Percentiles rank a stretch among this genome's conserved stretches.
Conservation (phyloP, 805 yeast genomes). For the Saccharomycopsis lassenensis region DNA sequence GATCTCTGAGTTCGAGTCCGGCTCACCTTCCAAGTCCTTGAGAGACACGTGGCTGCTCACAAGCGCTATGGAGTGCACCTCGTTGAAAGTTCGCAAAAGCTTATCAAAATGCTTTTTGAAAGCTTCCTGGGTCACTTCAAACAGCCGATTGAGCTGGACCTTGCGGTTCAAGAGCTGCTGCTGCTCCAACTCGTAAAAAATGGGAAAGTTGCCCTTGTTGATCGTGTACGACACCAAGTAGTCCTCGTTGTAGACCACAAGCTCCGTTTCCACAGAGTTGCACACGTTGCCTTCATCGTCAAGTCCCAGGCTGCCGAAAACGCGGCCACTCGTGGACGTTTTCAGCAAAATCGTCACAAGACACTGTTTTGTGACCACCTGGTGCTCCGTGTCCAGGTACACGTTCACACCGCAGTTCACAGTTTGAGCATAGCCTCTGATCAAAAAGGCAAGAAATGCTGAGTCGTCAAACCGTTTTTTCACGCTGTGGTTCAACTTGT, state of each 20-base stretch:
- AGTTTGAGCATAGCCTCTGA: conserved; percentile 89
- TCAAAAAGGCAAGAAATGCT: conserved; percentile 68
- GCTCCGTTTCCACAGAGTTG: conserved; percentile 83
- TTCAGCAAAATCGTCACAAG: conserved; percentile 73
- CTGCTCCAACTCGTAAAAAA: conserved; percentile 87
- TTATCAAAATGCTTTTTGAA: conserved; percentile 73
- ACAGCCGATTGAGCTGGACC: conserved; percentile 63
- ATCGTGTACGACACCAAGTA: conserved; percentile 67
- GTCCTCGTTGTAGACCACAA: conserved; percentile 43
- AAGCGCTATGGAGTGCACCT: conserved; percentile 52
- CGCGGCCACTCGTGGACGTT: conserved; percentile 85
- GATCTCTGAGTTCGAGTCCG: conserved; percentile 5
- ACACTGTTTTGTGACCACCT: too few species aligned
- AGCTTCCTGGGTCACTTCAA: conserved; percentile 78
- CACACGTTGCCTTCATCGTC: conserved; percentile 92
- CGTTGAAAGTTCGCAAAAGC: conserved; percentile 67
- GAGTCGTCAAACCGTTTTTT: conserved; percentile 51
- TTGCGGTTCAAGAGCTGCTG: conserved; percentile 61
- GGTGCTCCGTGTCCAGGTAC: conserved; percentile 2
- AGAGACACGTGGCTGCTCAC: not conserved
- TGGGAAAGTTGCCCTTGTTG: conserved; percentile 84
- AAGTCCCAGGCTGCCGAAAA: conserved; percentile 78
- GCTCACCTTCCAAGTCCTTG: conserved; percentile 6
- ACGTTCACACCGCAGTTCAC: conserved; percentile 23
- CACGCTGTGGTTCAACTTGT: conserved; percentile 50